Evolutionary conservation across 2,329 filamentous ascomycete species (phyloP).

Genomic region (Penicillium sp.): DNA sequence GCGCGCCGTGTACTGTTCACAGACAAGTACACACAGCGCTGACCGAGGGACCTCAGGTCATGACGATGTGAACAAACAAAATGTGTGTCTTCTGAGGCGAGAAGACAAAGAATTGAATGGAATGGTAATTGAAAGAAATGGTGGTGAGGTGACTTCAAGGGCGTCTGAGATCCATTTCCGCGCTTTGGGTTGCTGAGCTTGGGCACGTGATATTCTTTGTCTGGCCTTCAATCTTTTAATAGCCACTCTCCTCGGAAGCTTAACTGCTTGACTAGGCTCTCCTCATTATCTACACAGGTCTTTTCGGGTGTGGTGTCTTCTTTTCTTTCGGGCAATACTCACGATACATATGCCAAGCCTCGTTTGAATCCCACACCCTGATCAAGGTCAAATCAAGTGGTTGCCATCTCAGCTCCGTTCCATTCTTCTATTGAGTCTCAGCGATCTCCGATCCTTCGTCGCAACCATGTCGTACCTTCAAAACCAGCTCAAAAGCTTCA

Average conservation of each 20-base stretch:
- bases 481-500: constrained; percentile 63
- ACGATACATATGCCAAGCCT: constrained; percentile 3
- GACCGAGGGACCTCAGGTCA: constrained; percentile 16
- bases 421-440: constrained; percentile 5
- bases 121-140: constrained; percentile 4
- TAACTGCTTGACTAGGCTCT: background rate
- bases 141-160: constrained; percentile 11
- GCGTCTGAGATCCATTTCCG: constrained; percentile 12
- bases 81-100: background rate
- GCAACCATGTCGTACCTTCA: constrained; percentile 63
- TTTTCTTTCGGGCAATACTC: background rate
- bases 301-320: background rate
- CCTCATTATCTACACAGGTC: background rate
- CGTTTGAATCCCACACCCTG: constrained; percentile 6
- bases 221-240: constrained; percentile 7
- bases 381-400: constrained; percentile 3
- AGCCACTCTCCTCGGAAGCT: background rate
- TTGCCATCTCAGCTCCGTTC: background rate
- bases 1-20: constrained; percentile 21
- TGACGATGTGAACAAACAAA: constrained; percentile 15
- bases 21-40: constrained; percentile 25
- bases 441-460: background rate
- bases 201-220: constrained; percentile 15
- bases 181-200: constrained; percentile 14
- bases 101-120: constrained; percentile 3